Evolutionary conservation across 1,284 basidiomycete species (phyloP).

Genomic region (Hypsizygus ulmarius): DNA sequence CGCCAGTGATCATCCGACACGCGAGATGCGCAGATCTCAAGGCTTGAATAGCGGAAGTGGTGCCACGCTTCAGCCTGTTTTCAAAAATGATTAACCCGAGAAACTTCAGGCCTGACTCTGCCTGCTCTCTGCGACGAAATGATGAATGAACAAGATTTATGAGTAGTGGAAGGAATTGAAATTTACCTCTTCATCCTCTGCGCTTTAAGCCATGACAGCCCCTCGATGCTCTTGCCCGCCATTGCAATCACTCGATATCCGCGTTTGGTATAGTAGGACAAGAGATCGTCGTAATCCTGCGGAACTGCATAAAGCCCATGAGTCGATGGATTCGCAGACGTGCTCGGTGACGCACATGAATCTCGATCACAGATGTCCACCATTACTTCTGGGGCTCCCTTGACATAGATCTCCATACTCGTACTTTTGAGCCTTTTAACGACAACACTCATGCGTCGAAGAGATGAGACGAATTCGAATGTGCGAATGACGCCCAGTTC

Average conservation of each 20-base stretch:
- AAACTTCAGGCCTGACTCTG: conserved; percentile 89
- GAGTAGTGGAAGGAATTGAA: not conserved
- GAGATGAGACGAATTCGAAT: conserved; percentile 94
- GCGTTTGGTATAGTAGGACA: conserved; percentile 96
- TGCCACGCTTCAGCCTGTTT: conserved; percentile 96
- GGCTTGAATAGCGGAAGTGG: conserved; percentile 87
- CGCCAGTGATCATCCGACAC: conserved; percentile 98
- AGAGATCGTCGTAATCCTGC: conserved; percentile 92
- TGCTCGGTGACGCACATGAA: conserved; percentile 56
- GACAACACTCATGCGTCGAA: conserved; percentile 96
- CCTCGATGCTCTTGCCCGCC: conserved; percentile 93
- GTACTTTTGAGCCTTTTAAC: conserved; percentile 93
- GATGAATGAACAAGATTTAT: conserved; percentile 1
- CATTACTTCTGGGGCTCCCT: conserved; percentile 99
- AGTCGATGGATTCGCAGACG: conserved; percentile 2
- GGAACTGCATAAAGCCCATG: conserved; percentile 62
- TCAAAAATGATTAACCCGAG: conserved; percentile 98
- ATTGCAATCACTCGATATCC: conserved; percentile 99
- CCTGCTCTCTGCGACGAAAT: conserved; percentile 74
- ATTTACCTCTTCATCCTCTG: conserved; percentile 90
- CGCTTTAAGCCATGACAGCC: conserved; percentile 95
- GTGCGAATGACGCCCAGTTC: conserved; percentile 95
- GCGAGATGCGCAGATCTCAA: conserved; percentile 89
- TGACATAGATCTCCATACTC: conserved; percentile 98
- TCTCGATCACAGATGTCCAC: conserved; percentile 87